phyloP scores from a whole-genome alignment of 1,284 basidiomycete genomes.

The Tilletia indica region DNA sequence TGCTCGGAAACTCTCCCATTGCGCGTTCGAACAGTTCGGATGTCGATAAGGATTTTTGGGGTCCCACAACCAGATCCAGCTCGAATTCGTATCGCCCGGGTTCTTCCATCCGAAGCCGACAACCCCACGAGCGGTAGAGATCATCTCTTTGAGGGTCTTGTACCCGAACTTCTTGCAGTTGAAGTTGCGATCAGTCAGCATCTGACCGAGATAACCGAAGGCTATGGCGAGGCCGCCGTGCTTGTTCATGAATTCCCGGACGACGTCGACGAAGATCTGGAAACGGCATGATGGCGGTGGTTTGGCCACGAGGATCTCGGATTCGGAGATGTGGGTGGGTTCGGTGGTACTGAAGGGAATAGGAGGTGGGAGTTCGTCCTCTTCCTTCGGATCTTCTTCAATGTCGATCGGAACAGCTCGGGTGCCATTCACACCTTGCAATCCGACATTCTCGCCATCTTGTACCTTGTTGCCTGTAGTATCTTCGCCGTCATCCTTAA shows the following conservation, averaged over 20 bases:
- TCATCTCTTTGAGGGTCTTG: neutral
- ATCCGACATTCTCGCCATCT: neutral
- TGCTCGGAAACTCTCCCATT: neutral
- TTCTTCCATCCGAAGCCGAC: neutral
- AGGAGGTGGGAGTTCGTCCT: neutral
- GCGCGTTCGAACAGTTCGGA: neutral
- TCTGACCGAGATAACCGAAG: slow-evolving; percentile 2
- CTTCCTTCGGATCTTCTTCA: neutral
- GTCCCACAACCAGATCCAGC: slow-evolving; percentile 7
- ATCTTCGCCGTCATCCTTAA: too few relatives aligned
- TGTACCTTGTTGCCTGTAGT: too few relatives aligned
- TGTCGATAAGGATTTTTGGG: neutral
- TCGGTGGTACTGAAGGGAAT: neutral
- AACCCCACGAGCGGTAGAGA: neutral
- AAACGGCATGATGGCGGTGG: neutral
- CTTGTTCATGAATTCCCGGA: neutral
- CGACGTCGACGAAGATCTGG: neutral
- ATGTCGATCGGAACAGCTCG: neutral
- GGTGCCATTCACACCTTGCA: neutral
- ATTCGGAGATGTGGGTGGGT: neutral
- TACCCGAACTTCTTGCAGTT: neutral
- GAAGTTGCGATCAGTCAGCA: neutral
- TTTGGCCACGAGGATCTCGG: neutral
- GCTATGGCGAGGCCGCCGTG: neutral
- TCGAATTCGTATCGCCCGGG: neutral